Base-by-base conservation (phyloP, 495 filamentous ascomycete species). In the Xylaria nigripes region DNA sequence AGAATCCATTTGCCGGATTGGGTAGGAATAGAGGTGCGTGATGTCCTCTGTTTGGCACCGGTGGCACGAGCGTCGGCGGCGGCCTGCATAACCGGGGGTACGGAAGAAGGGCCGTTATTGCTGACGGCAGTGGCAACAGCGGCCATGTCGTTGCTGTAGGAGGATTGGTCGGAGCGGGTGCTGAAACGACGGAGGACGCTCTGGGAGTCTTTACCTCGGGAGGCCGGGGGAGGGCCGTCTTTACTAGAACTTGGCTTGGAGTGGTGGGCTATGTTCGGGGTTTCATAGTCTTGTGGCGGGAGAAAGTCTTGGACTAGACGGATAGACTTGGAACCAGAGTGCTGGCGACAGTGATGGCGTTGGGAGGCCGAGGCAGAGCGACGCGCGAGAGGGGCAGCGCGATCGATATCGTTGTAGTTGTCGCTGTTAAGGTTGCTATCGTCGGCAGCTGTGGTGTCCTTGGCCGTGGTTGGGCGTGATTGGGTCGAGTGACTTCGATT, bases 1-100 rank as follows among this genome's bases (percentile, higher is more conserved):
- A 99, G 77, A 23, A 87, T 79, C 87, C 91, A 99, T 72, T 89
- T 82, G 40, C 91, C 91, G 2, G 88, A 88, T 24, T 81, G 81
- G 4, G 90, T 89, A 29, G 83, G 84, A 61, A 94, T 88, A 40
- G 87, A 89, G 32, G 89, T 93, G 55, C 90, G 81, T 58, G 89
- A 82, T 55, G 84, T 81, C 27, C 66, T 38, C 62, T 79, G 70
- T 61, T 76, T 70, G 61, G 76, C 61, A 61, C 70, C 61, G 42
- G 69, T 63, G 68, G 69, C 65, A 66, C 64, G 59, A 29, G 73
- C 71, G 51, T 70, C 81, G 65, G 59, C 71, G 55, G 55, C 70
- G 51, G 57, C 71, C 61, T 69, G 76, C 64, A 67, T 67, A 51
- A 64, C 64, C n/a, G 61, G 64, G 36, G 65, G 67, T 54, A 64